A percentile compares a stretch with the other conserved stretches of the same genome.
These are phyloP conservation scores for Akebia trifoliata DNA, from an alignment of 164 flowering plant species.

Conservation along the genomic window DNA sequence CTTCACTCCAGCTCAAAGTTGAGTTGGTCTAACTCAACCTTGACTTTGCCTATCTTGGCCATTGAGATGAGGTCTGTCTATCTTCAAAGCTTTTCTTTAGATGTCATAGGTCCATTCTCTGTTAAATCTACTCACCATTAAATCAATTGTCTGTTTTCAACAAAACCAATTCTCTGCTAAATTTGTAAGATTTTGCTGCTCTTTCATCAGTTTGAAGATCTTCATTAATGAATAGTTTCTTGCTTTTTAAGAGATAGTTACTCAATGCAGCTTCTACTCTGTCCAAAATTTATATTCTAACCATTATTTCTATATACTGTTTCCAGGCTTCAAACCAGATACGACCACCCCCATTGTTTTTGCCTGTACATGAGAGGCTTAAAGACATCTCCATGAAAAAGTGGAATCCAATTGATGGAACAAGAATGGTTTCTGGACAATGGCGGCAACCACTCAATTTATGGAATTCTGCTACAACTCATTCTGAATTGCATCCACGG, in stretches of 20 bases:
- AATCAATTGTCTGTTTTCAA: background rate
- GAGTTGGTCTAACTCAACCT: background rate
- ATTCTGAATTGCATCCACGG: slow-evolving; percentile 42
- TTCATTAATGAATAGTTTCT: background rate
- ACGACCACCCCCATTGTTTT: slow-evolving; percentile 46
- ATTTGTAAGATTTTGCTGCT: background rate
- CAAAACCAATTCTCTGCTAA: too few relatives aligned
- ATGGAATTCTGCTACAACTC: slow-evolving; percentile 38
- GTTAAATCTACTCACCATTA: background rate
- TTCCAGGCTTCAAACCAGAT: slow-evolving; percentile 55
- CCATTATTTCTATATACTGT: too few relatives aligned
- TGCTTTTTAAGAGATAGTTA: background rate
- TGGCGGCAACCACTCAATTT: slow-evolving; percentile 58
- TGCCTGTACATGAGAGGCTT: slow-evolving; percentile 43
- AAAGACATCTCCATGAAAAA: slow-evolving; percentile 53
- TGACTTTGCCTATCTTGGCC: background rate
- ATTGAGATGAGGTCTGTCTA: background rate
- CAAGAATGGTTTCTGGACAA: slow-evolving; percentile 51
- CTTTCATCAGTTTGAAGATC: background rate
- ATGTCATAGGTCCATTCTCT: background rate
- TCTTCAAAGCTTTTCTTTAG: background rate
- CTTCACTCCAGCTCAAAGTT: too few relatives aligned
- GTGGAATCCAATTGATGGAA: slow-evolving; percentile 53
- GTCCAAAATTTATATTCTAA: too few relatives aligned
- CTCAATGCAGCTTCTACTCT: too few relatives aligned